Conservation (phyloP, 2,329 filamentous ascomycete species). For the Pseudopyrenochaeta lycopersici region DNA sequence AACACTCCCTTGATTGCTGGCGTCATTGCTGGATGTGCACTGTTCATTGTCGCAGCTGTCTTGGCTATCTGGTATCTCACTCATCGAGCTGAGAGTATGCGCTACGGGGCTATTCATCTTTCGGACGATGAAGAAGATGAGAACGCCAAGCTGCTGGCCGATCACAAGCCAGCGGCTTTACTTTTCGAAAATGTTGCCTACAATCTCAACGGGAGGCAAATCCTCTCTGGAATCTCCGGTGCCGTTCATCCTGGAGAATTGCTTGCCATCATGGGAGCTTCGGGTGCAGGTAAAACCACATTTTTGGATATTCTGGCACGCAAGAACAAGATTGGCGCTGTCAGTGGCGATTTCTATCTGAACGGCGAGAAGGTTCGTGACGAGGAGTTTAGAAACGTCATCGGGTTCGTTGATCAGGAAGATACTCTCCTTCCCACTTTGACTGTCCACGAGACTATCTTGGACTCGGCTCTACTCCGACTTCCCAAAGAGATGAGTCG, state of each 20-base stretch:
- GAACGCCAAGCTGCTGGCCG: conserved; percentile 82
- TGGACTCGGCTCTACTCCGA: conserved; percentile 90
- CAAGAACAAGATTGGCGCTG: conserved; percentile 91
- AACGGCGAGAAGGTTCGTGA: conserved; percentile 92
- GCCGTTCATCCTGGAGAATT: conserved; percentile 95
- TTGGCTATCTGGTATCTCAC: conserved; percentile 88
- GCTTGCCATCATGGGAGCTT: conserved; percentile 97
- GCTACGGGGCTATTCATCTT: conserved; percentile 78
- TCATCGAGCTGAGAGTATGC: conserved; percentile 68
- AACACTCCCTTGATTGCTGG: conserved; percentile 96
- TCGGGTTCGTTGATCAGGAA: conserved; percentile 98
- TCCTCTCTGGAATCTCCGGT: conserved; percentile 81
- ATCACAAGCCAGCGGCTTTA: conserved; percentile 89
- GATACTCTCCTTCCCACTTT: conserved; percentile 96
- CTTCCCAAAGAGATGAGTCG: conserved; percentile 92
- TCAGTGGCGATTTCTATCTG: conserved; percentile 84
- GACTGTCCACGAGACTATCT: conserved; percentile 96
- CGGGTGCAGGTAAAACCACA: conserved; percentile 95
- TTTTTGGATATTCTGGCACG: conserved; percentile 95
- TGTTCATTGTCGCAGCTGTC: conserved; percentile 90
- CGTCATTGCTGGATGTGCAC: conserved; percentile 83
- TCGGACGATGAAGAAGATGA: conserved; percentile 87
- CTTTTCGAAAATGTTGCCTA: conserved; percentile 92
- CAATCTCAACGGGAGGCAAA: conserved; percentile 84
- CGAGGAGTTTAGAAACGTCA: conserved; percentile 85